Evolutionary conservation across 257 asterid genomes (phyloP).

Genomic region (Fraxinus anomala): DNA sequence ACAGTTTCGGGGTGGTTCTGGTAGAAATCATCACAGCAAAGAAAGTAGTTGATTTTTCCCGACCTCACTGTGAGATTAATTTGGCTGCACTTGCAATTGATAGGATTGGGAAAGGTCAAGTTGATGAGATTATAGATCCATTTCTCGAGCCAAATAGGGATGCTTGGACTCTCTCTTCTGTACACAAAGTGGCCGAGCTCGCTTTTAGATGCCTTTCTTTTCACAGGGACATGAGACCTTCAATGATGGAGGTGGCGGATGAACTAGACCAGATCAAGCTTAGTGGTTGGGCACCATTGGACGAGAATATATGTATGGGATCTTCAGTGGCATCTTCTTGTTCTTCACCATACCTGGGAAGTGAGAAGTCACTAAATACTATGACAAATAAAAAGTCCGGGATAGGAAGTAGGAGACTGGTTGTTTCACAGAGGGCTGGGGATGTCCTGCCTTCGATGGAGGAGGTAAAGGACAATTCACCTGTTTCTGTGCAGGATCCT

Average conservation of each 20-base stretch:
- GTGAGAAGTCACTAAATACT: slow-evolving; percentile 48
- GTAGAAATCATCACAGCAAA: slow-evolving; percentile 62
- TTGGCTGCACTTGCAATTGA: slow-evolving; percentile 72
- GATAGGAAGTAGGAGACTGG: slow-evolving; percentile 44
- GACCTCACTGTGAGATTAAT: slow-evolving; percentile 63
- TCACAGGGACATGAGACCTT: slow-evolving; percentile 78
- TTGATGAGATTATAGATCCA: slow-evolving; percentile 73
- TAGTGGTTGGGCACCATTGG: slow-evolving; percentile 63
- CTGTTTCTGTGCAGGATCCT: slow-evolving; percentile 63
- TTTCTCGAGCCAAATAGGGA: slow-evolving; percentile 67
- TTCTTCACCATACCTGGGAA: slow-evolving; percentile 52
- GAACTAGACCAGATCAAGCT: slow-evolving; percentile 67
- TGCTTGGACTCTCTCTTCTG: slow-evolving; percentile 74
- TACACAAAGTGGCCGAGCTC: slow-evolving; percentile 66
- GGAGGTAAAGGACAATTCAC: slow-evolving; percentile 50
- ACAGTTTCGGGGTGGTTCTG: slow-evolving; percentile 77
- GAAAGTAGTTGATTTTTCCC: slow-evolving; percentile 68
- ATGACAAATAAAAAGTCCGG: slow-evolving; percentile 39
- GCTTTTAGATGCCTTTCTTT: slow-evolving; percentile 77
- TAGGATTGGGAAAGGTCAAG: slow-evolving; percentile 65
- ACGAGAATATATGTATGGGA: slow-evolving; percentile 47
- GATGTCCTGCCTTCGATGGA: slow-evolving; percentile 31
- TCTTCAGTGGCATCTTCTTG: slow-evolving; percentile 64
- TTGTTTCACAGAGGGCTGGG: slow-evolving; percentile 33
- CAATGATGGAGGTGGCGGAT: slow-evolving; percentile 76